Evolutionary conservation across 768 basidiomycete species (phyloP).

Genomic region (Hypsizygus marmoreus): DNA sequence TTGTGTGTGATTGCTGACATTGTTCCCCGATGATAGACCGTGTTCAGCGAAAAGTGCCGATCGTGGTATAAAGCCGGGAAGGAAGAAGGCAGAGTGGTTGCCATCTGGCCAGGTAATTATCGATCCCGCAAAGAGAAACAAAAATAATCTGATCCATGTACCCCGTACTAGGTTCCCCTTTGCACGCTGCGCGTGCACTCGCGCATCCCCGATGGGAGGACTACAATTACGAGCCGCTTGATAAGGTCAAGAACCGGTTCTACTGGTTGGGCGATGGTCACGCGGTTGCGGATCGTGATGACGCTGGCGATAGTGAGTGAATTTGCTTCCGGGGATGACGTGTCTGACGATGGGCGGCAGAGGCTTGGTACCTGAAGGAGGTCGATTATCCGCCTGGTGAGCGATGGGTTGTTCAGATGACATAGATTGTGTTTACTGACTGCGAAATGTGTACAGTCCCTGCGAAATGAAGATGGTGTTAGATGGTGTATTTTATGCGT

Average conservation of each 20-base stretch:
- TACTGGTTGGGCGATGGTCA: conserved; percentile 66
- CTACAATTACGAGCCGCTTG: conserved; percentile 51
- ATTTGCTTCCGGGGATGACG: not conserved
- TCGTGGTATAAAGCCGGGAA: conserved; percentile 69
- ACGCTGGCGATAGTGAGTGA: conserved; percentile 31
- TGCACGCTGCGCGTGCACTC: conserved; percentile 52
- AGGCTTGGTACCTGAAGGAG: conserved; percentile 49
- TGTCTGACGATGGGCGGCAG: conserved; percentile 23
- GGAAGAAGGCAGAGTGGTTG: conserved; percentile 57
- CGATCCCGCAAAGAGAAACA: too few species aligned
- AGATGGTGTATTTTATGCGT: too few species aligned
- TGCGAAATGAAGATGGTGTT: not conserved
- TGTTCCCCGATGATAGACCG: conserved; percentile 52
- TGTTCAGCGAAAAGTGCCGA: conserved; percentile 57
- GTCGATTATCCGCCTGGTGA: conserved; percentile 49
- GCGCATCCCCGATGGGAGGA: conserved; percentile 67
- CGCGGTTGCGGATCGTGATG: conserved; percentile 48
- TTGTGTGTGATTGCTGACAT: not conserved
- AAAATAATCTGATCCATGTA: not conserved
- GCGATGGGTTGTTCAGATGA: not conserved
- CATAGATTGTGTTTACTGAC: conserved; percentile 3
- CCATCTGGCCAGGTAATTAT: conserved; percentile 57
- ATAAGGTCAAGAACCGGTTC: conserved; percentile 47
- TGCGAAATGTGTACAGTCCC: conserved; percentile 5
- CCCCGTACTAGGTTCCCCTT: conserved; percentile 44